Percentiles rank a stretch among this genome's conserved stretches.
phyloP scores from a whole-genome alignment of 805 yeast genomes.

The Clavispora fructus region DNA sequence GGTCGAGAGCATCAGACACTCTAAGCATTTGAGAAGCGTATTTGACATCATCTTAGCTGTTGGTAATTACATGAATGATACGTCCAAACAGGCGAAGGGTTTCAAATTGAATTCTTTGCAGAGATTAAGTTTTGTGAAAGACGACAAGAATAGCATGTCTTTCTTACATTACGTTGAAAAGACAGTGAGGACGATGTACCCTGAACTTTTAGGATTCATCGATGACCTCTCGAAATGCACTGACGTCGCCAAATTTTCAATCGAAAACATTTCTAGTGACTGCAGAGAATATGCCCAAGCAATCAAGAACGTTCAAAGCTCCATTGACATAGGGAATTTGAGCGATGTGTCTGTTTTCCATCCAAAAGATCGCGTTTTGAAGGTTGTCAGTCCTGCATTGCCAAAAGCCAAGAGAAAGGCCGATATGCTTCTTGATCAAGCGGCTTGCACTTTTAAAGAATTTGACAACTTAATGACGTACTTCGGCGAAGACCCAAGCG shows the following conservation, averaged over 20 bases:
- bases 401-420: constrained; percentile 53
- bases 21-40: constrained; percentile 50
- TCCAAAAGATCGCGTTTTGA: constrained; percentile 58
- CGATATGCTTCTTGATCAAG: constrained; percentile 46
- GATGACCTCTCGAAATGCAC: constrained; percentile 52
- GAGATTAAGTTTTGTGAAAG: constrained; percentile 67
- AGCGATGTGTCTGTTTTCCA: constrained; percentile 60
- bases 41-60: constrained; percentile 64
- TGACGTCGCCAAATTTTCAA: constrained; percentile 54
- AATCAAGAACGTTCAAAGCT: constrained; percentile 46
- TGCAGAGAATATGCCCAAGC: constrained; percentile 49
- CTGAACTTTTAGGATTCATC: constrained; percentile 56
- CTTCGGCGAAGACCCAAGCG: constrained; percentile 67
- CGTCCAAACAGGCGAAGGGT: constrained; percentile 62
- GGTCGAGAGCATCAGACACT: constrained; percentile 46
- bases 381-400: constrained; percentile 47
- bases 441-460: constrained; percentile 44
- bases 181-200: constrained; percentile 58
- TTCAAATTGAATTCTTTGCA: constrained; percentile 66
- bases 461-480: constrained; percentile 58
- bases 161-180: constrained; percentile 73
- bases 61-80: constrained; percentile 78
- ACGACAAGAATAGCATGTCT: constrained; percentile 62
- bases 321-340: constrained; percentile 58
- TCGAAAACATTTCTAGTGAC: constrained; percentile 59